A percentile compares a stretch with the other conserved stretches of the same genome.
These are phyloP conservation scores for Gentiana straminea DNA, from an alignment of 257 asterid species.

Conservation along the genomic window DNA sequence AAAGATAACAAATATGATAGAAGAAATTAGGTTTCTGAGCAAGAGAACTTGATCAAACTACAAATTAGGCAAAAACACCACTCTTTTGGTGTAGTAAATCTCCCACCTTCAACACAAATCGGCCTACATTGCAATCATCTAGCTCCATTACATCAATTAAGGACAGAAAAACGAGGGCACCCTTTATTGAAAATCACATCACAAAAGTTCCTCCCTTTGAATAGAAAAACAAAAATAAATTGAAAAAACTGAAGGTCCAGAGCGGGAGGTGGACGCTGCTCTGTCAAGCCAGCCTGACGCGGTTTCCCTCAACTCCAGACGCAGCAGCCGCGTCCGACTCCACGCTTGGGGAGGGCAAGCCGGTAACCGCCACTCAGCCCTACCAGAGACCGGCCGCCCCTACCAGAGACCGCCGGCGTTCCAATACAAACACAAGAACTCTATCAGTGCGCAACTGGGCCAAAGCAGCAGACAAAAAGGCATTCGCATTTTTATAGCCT, in stretches of 20 bases:
- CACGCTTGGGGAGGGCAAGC: slow-evolving; percentile 11
- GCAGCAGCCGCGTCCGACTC: not conserved
- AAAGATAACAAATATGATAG: too few relatives aligned
- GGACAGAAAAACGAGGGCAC: slow-evolving; percentile 24
- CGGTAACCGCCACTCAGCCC: not conserved
- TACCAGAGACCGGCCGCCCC: not conserved
- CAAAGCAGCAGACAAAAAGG: too few relatives aligned
- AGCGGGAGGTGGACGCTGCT: too few relatives aligned
- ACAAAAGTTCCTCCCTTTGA: not conserved
- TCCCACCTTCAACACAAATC: slow-evolving; percentile 38
- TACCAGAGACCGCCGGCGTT: not conserved
- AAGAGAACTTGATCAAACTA: slow-evolving; percentile 76
- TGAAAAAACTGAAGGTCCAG: too few relatives aligned
- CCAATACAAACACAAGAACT: not conserved
- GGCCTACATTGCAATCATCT: slow-evolving; percentile 30
- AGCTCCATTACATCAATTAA: slow-evolving; percentile 64
- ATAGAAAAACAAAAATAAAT: too few relatives aligned
- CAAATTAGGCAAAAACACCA: slow-evolving; percentile 23
- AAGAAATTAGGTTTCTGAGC: slow-evolving; percentile 28
- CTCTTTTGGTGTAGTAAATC: slow-evolving; percentile 51
- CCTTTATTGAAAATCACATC: not conserved
- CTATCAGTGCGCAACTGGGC: too few relatives aligned
- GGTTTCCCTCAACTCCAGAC: slow-evolving; percentile 1
- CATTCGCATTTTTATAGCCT: too few relatives aligned
- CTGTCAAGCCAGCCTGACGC: too few relatives aligned